These are phyloP conservation scores for Moesziomyces sp. DNA, from an alignment of 1,284 basidiomycete genomes.

Conservation along the genomic window DNA sequence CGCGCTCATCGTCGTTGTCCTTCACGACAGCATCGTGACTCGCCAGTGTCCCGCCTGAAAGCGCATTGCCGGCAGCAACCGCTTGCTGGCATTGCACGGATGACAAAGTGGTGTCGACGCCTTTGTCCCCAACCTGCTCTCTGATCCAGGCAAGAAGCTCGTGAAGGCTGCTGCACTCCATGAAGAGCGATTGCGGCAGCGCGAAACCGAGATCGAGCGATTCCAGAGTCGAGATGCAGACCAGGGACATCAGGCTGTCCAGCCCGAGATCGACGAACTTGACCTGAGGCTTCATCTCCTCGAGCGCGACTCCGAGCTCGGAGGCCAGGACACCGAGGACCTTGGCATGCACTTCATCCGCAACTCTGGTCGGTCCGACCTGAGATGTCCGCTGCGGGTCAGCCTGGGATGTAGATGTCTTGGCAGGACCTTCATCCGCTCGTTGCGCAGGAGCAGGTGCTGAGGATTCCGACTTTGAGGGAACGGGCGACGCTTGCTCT, in stretches of 20 bases:
- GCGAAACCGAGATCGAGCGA: conserved; percentile 25
- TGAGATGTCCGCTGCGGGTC: not conserved
- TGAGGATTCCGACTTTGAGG: not conserved
- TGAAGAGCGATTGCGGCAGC: conserved; percentile 45
- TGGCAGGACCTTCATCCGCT: not conserved
- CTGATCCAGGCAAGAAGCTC: conserved; percentile 36
- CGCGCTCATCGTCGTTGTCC: not conserved
- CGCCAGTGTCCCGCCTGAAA: no score
- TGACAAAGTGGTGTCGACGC: not conserved
- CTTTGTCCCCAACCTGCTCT: conserved; percentile 17
- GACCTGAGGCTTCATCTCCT: conserved; percentile 32
- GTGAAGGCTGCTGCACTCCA: conserved; percentile 39
- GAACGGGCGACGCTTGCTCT: not conserved
- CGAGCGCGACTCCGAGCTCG: conserved; percentile 35
- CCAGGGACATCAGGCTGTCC: conserved; percentile 51
- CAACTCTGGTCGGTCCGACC: not conserved
- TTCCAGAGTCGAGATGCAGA: conserved; percentile 45
- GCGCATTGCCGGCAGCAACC: not conserved
- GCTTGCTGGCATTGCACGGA: not conserved
- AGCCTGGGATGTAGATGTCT: not conserved
- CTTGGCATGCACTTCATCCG: conserved; percentile 9
- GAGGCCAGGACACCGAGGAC: conserved; percentile 31
- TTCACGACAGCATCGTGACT: not conserved
- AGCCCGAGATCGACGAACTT: conserved; percentile 48
- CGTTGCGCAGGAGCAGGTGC: not conserved